These are phyloP conservation scores for Nakaseomyces sp. DNA, from an alignment of 1,139 yeast species.

Conservation along the genomic window DNA sequence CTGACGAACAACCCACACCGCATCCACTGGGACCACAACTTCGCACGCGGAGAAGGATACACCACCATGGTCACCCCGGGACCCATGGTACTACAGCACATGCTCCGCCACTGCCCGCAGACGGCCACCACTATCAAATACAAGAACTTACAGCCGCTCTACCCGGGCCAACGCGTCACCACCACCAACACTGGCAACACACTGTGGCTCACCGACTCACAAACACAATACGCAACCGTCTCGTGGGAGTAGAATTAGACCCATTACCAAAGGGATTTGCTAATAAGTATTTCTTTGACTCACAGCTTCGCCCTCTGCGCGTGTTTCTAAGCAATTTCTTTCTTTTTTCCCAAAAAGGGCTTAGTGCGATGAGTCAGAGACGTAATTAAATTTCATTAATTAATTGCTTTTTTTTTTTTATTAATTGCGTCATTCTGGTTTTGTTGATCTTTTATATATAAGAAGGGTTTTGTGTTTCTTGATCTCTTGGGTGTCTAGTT, in stretches of 20 bases:
- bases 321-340: background rate
- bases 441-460: too few relatives aligned
- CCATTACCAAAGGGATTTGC: too few relatives aligned
- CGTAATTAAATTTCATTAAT: too few relatives aligned
- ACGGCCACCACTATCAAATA: background rate
- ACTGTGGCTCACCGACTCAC: background rate
- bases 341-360: background rate
- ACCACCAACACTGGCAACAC: too few relatives aligned
- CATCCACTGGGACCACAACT: slow-evolving; percentile 61
- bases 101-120: slow-evolving; percentile 14
- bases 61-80: slow-evolving; percentile 68
- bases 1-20: slow-evolving; percentile 74
- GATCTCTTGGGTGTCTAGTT: too few relatives aligned
- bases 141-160: background rate
- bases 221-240: background rate
- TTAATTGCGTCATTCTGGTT: too few relatives aligned
- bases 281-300: background rate
- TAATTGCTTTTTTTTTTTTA: background rate
- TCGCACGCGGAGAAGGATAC: slow-evolving; percentile 52
- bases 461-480: too few relatives aligned
- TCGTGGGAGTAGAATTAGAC: too few relatives aligned
- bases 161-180: too few relatives aligned
- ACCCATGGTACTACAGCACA: slow-evolving; percentile 48
- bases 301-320: background rate
- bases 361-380: background rate